Percentiles rank a stretch among this genome's conserved stretches.
Evolutionary conservation across 2,329 filamentous ascomycete genomes (phyloP).

Genomic region (Fusarium transvaalense): DNA sequence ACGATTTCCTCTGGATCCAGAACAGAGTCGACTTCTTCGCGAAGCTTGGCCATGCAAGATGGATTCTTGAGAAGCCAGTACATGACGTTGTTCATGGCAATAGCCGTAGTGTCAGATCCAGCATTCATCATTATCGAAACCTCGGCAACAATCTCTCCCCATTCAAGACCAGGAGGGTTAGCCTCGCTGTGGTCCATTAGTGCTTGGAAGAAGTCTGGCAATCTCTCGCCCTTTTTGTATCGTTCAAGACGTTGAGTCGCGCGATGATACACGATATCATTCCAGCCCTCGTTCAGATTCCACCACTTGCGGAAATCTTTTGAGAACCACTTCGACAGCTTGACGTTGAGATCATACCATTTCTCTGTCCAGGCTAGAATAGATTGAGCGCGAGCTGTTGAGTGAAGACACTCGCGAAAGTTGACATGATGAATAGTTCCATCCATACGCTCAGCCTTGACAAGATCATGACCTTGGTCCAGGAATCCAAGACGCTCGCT

Average conservation of each 20-base stretch:
- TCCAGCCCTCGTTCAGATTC: constrained; percentile 54
- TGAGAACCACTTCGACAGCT: constrained; percentile 61
- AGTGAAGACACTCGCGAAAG: constrained; percentile 65
- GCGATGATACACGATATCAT: constrained; percentile 57
- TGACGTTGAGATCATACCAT: constrained; percentile 63
- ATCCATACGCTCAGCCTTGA: constrained; percentile 58
- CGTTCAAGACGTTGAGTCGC: constrained; percentile 50
- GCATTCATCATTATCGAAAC: constrained; percentile 66
- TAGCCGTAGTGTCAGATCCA: constrained; percentile 63
- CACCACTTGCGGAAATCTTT: constrained; percentile 52
- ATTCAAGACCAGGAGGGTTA: constrained; percentile 58
- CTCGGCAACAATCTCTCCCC: constrained; percentile 70
- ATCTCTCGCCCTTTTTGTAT: constrained; percentile 60
- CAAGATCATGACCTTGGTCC: constrained; percentile 61
- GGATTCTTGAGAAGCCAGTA: constrained; percentile 65
- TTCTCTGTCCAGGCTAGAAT: constrained; percentile 63
- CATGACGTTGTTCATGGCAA: constrained; percentile 65
- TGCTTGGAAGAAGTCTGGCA: constrained; percentile 70
- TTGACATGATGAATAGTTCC: constrained; percentile 60
- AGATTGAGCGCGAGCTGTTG: constrained; percentile 63
- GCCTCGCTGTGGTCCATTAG: constrained; percentile 64
- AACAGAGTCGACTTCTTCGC: constrained; percentile 60
- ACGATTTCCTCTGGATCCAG: constrained; percentile 59
- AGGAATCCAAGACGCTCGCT: constrained; percentile 65
- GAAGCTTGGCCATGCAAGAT: constrained; percentile 53